Conservation (phyloP, 2,329 filamentous ascomycete genomes). For the Pseudonectria buxi region DNA sequence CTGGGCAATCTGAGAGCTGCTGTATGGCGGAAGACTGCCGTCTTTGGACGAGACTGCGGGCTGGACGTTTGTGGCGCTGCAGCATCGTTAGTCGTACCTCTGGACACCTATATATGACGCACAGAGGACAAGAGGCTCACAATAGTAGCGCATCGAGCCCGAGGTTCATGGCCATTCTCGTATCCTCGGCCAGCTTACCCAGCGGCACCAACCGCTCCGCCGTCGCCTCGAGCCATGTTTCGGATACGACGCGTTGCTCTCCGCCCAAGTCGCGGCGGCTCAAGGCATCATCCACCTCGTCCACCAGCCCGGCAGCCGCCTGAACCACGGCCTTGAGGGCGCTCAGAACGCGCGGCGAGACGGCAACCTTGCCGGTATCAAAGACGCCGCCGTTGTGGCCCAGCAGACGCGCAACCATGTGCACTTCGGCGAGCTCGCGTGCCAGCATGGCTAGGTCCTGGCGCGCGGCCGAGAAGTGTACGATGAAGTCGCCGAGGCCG, state of each 20-base stretch:
- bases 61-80: conserved; percentile 16
- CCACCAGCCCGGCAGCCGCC: conserved; percentile 11
- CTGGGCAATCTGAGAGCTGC: conserved; percentile 21
- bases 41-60: conserved; percentile 7
- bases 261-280: conserved; percentile 4
- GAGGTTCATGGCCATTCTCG: conserved; percentile 18
- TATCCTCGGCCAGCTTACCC: conserved; percentile 11
- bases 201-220: conserved; percentile 16
- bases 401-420: conserved; percentile 19
- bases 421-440: conserved; percentile 22
- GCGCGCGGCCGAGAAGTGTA: conserved; percentile 17
- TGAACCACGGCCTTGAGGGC: conserved; percentile 14
- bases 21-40: conserved; percentile 20
- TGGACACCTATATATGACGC: neutral
- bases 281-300: conserved; percentile 18
- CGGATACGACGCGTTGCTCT: conserved; percentile 1
- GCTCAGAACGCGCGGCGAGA: conserved; percentile 8
- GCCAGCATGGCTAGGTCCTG: conserved; percentile 17
- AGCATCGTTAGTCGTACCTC: conserved; percentile 1
- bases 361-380: conserved; percentile 6
- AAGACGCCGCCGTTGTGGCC: conserved; percentile 16
- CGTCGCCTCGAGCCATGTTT: conserved; percentile 17
- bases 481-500: conserved; percentile 17
- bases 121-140: conserved; percentile 3
- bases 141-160: conserved; percentile 16